Base-by-base conservation (phyloP, 2,329 filamentous ascomycete genomes). In the Scedosporium minutisporum region DNA sequence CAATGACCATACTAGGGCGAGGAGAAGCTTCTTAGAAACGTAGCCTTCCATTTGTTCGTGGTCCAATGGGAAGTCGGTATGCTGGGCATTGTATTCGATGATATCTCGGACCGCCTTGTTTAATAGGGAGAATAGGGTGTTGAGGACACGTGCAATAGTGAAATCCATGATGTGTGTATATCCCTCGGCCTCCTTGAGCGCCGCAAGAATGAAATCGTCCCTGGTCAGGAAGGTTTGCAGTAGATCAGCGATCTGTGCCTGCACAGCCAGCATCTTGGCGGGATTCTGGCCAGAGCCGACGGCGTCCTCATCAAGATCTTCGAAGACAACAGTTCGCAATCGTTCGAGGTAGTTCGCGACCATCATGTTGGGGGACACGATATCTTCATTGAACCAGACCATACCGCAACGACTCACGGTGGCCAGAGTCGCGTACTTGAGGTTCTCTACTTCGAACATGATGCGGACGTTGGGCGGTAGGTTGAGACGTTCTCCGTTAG, bases 361-460 rank as follows among this genome's bases (percentile, higher is more conserved):
- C 86, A 97, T 90, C 89, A 99, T 96, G 67, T 84, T 84, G 1
- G 93, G 85, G 38, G 91, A 93, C 48, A 99, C 93, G 29, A 93
- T 97, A 71, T 99, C 96, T 70, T 97, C 93, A 72, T 92, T 99
- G 78, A 97, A 99, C 95, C 95, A 99, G 14, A 99, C 96, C 95
- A 99, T 99, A 82, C 95, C 95, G 74, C 95, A 99, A 77, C 95
- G 92, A 87, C 90, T 96, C 71, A 99, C 95, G n/a, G 95, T 99
- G 63, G 95, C 95, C 55, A 99, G 84, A 0, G 95, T 99, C 44
- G 95, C 95, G 72, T 99, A 99, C 72, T 96, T 96, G 64, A 99
- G 81, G 3, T 88, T 97, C 77, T 99, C 96, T 42, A 99, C 95
- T 78, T 99, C 95, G 71, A 99, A 99, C 93, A 99, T 97, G 76